Evolutionary conservation across 2,329 filamentous ascomycete species (phyloP).

Genomic region (Aspergillus fischeri): DNA sequence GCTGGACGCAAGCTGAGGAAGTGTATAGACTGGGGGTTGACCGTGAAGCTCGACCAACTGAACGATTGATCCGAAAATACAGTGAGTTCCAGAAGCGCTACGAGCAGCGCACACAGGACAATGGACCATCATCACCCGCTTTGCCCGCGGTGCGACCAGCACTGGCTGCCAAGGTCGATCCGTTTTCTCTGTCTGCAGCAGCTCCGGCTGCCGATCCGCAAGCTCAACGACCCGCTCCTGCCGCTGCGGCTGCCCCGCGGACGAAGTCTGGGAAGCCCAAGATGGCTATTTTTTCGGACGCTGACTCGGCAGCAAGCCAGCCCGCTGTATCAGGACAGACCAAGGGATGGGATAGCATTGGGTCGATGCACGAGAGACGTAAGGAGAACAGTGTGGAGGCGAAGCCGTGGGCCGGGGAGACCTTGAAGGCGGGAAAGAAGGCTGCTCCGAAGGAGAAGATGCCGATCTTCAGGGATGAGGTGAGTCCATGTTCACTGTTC

Average conservation of each 20-base stretch:
- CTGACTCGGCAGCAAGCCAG: conserved; percentile 56
- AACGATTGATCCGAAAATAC: conserved; percentile 82
- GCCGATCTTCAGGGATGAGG: conserved; percentile 91
- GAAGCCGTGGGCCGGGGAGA: conserved; percentile 89
- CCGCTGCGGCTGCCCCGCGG: conserved; percentile 44
- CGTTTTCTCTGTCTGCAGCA: conserved; percentile 59
- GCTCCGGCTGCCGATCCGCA: conserved; percentile 62
- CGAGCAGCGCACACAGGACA: conserved; percentile 60
- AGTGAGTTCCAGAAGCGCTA: conserved; percentile 82
- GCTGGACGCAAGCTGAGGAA: conserved; percentile 90
- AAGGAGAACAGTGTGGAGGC: conserved; percentile 89
- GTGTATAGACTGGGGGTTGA: conserved; percentile 89
- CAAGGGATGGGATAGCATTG: conserved; percentile 89
- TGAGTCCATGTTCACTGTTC: conserved; percentile 56
- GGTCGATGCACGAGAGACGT: conserved; percentile 77
- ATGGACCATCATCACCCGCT: conserved; percentile 77
- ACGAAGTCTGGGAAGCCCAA: conserved; percentile 72
- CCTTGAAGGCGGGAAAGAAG: conserved; percentile 79
- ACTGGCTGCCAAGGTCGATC: conserved; percentile 79
- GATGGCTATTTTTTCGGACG: conserved; percentile 86
- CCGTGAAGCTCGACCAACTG: conserved; percentile 75
- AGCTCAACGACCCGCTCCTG: conserved; percentile 51
- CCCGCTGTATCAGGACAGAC: conserved; percentile 51
- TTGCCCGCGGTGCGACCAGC: conserved; percentile 78
- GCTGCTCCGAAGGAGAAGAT: conserved; percentile 74